Base-by-base conservation (phyloP, 225 moss, liverwort and hornwort species). In the Neckera pumila region DNA sequence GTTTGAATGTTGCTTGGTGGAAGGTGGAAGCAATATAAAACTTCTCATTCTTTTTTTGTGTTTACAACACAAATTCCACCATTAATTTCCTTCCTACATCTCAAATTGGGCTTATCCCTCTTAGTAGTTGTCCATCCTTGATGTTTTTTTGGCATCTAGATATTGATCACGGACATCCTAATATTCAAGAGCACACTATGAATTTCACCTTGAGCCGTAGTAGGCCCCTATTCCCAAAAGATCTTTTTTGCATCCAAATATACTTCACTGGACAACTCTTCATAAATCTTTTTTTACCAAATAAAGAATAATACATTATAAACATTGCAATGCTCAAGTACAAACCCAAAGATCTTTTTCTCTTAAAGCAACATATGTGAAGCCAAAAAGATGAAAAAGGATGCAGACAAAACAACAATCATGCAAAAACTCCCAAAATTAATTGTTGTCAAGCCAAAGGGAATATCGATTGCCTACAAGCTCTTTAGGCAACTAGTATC, bases 141-240 rank as follows among this genome's bases (percentile, higher is more conserved):
- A 62, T 30, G 4, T 62, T 62, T 15, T 4, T 62, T 62, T 62
- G 62, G 15, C 15, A 62, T 31, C 8, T 30, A 62, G 62, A 31
- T 31, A n/a, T 66, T 21, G 7, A n/a, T 66, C 4, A 12, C 21
- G 11, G 47, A 47, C 47, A 47, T 66, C 3, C 6, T 2, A 66
- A 66, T n/a, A n/a, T 66, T 1, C 0, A 0, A 0, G 21, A n/a
- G 3, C 4, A n/a, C 4, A n/a, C 6, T 66, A 66, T 11, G 21
- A n/a, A 66, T 20, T 20, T 66, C 4, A n/a, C 11, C 6, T 21
- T 34, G 33, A 64, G 25, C 28, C 6, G 2, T 31, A 0, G 12
- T 66, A n/a, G n/a, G n/a, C 11, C 5, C 14, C 10, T 9, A 64
- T 34, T 65, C 3, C 9, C 9, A 17, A 10, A 0, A 18, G 5